These are phyloP conservation scores for Hypoxylon perforatum DNA, from an alignment of 495 filamentous ascomycete species.

Conservation along the genomic window DNA sequence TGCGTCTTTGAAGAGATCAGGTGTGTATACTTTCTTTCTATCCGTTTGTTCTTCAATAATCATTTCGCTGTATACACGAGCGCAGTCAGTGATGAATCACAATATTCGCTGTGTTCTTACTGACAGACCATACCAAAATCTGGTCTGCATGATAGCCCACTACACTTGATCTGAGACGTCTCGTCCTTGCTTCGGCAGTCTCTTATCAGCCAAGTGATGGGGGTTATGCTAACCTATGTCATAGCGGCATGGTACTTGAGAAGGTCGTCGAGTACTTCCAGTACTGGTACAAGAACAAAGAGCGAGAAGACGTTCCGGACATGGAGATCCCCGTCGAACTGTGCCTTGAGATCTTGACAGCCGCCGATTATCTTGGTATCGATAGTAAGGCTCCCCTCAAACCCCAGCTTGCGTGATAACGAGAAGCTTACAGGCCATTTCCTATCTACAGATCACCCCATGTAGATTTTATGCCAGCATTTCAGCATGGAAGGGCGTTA, in stretches of 20 bases:
- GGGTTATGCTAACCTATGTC: slow-evolving; percentile 12
- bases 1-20: slow-evolving; percentile 77
- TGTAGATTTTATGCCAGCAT: slow-evolving; percentile 2
- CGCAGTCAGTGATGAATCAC: slow-evolving; percentile 53
- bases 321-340: slow-evolving; percentile 85
- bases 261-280: slow-evolving; percentile 93
- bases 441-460: slow-evolving; percentile 36
- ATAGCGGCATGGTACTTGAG: slow-evolving; percentile 83
- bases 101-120: slow-evolving; percentile 54
- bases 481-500: not conserved
- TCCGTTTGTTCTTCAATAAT: slow-evolving; percentile 8
- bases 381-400: slow-evolving; percentile 48
- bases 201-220: not conserved
- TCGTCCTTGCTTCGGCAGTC: not conserved
- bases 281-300: slow-evolving; percentile 84
- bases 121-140: slow-evolving; percentile 53
- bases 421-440: slow-evolving; percentile 7
- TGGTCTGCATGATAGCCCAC: slow-evolving; percentile 59
- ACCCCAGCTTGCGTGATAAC: not conserved
- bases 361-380: slow-evolving; percentile 74
- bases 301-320: slow-evolving; percentile 82
- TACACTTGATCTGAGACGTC: slow-evolving; percentile 71
- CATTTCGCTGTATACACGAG: not conserved
- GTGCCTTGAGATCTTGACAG: slow-evolving; percentile 83
- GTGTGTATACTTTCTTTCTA: slow-evolving; percentile 58